These are phyloP conservation scores for Nicotiana obtusifolia DNA, from an alignment of 257 asterid genomes.

Conservation along the genomic window DNA sequence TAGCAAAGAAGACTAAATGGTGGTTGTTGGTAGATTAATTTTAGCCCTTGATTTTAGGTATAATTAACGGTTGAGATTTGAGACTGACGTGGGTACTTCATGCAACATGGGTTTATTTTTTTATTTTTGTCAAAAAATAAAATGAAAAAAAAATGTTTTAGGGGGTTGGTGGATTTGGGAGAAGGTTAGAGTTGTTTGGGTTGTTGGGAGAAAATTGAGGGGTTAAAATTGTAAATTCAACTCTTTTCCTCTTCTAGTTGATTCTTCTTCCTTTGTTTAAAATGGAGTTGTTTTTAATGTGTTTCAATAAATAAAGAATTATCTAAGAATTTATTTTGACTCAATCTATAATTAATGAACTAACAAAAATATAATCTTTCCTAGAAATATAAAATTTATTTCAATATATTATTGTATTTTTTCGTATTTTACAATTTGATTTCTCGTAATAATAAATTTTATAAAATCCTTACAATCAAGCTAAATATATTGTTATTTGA, in stretches of 20 bases:
- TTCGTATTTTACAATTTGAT: not conserved
- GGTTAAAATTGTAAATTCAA: not conserved
- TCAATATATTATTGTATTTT: not conserved
- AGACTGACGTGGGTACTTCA: constrained; percentile 25
- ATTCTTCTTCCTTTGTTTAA: too few species aligned
- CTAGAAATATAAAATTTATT: not conserved
- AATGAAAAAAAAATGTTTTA: not conserved
- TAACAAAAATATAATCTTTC: not conserved
- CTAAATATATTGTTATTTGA: not conserved
- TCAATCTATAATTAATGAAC: not conserved
- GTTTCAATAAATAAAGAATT: not conserved
- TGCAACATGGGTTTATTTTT: constrained; percentile 3
- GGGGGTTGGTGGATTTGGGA: constrained; percentile 7
- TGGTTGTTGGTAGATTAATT: constrained; percentile 52
- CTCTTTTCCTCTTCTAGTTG: not conserved
- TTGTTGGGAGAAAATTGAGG: not conserved
- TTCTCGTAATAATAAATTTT: not conserved
- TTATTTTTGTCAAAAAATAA: not conserved
- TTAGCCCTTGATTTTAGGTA: constrained; percentile 18
- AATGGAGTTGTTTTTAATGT: not conserved
- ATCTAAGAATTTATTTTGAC: not conserved
- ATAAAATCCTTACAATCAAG: not conserved
- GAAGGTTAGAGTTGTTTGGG: not conserved
- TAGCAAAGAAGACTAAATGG: constrained; percentile 6
- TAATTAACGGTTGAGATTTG: constrained; percentile 26